Base-by-base conservation (phyloP, 2,329 filamentous ascomycete species). In the Apiospora malaysiana region DNA sequence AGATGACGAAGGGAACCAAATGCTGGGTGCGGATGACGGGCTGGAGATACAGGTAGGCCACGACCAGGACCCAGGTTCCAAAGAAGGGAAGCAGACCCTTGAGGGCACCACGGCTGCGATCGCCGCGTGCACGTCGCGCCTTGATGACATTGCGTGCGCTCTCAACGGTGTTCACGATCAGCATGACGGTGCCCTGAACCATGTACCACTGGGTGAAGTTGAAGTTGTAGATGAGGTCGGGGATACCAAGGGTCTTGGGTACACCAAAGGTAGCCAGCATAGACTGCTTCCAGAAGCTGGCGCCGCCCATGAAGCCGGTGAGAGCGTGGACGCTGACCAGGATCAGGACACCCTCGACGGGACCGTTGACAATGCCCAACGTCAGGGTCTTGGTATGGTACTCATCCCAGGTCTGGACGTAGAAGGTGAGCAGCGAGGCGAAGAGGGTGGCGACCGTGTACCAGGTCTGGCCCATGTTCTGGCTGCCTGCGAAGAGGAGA, bases 381-480 rank as follows among this genome's bases (percentile, higher is more conserved):
- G 94, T 98, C 66, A 99, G 89, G 3, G 95, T 96, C 82, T 98
- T 95, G 68, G 96, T 99, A 84, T 98, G 95, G 83, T 98, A 99
- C 81, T 98, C 96, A 79, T 99, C 96, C 96, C 96, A 99, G 45
- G 96, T 98, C 81, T 98, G 96, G 56, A 98, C 92, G 82, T 98
- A 98, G 82, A 99, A 99, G n/a, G 96, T 98, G 77, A 97, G 86
- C 71, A 95, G 90, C 8, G 93, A 92, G 76, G 92, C 93, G 83
- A 97, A 97, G 21, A 98, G 88, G 5, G 89, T 90, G 71, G 94
- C 84, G 16, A 98, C 91, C 0, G 95, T 97, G 82, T 91, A 91
- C 95, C 95, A 98, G 72, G 92, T 90, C 83, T 97, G 94, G 65
- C 95, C 95, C 79, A 98, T 89, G 79, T 98, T 98, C 87, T 97